A percentile compares a stretch with the other conserved stretches of the same genome.
phyloP scores from a whole-genome alignment of 495 filamentous ascomycete species.

The Hypomontagnella submonticulosa region DNA sequence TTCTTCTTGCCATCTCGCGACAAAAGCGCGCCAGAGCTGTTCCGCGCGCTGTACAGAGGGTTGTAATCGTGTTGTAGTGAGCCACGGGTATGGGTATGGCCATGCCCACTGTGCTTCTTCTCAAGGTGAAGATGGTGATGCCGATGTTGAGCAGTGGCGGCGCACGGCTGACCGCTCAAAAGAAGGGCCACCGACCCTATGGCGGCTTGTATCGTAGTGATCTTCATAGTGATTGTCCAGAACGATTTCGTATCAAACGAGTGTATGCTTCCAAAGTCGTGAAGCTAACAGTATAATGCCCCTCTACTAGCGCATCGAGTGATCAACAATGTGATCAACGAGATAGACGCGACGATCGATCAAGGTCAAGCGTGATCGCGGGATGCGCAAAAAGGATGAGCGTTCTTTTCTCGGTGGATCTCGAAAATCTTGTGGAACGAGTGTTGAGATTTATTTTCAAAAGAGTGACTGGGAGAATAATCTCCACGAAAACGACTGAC shows the following conservation, averaged over 20 bases:
- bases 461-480: slow-evolving; percentile 38
- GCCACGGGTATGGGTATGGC: slow-evolving; percentile 32
- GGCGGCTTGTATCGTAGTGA: slow-evolving; percentile 60
- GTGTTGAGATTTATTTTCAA: slow-evolving; percentile 31
- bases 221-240: slow-evolving; percentile 53
- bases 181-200: slow-evolving; percentile 61
- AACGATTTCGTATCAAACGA: slow-evolving; percentile 38
- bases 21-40: slow-evolving; percentile 34
- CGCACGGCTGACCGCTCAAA: slow-evolving; percentile 49
- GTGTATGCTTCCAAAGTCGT: slow-evolving; percentile 17
- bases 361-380: slow-evolving; percentile 13
- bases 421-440: slow-evolving; percentile 18
- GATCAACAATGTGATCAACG: slow-evolving; percentile 42
- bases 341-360: slow-evolving; percentile 34
- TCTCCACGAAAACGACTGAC: slow-evolving; percentile 41
- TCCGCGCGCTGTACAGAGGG: slow-evolving; percentile 37
- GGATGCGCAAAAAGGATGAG: slow-evolving; percentile 23
- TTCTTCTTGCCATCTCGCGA: slow-evolving; percentile 55
- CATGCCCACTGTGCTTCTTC: slow-evolving; percentile 34
- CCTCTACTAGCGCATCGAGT: slow-evolving; percentile 30
- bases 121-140: slow-evolving; percentile 53
- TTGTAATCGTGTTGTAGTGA: slow-evolving; percentile 28
- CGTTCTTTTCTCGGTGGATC: slow-evolving; percentile 6
- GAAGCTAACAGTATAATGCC: slow-evolving; percentile 25
- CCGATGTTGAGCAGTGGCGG: slow-evolving; percentile 46